Conservation (phyloP, 2,329 filamentous ascomycete genomes). For the Epichloe hybrida region DNA sequence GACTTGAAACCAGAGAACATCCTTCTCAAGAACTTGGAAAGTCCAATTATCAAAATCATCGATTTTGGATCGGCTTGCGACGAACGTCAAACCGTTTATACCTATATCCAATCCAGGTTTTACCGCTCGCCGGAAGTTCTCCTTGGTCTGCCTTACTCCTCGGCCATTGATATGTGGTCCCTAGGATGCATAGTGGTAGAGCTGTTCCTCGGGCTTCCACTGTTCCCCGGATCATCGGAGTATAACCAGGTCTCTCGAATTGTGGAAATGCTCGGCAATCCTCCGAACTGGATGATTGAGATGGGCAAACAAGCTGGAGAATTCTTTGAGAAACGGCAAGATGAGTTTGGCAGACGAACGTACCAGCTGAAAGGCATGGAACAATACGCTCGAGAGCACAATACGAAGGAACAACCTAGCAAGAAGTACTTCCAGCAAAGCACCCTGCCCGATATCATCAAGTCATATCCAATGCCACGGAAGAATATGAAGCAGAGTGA, state of each 20-base stretch:
- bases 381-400: constrained; percentile 89
- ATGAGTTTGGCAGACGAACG: constrained; percentile 83
- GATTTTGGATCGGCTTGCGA: constrained; percentile 98
- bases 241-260: constrained; percentile 98
- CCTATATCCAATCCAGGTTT: constrained; percentile 96
- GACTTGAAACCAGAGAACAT: constrained; percentile 98
- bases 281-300: constrained; percentile 97
- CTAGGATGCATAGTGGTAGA: constrained; percentile 97
- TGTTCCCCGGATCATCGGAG: constrained; percentile 95
- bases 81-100: constrained; percentile 96
- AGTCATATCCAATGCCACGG: constrained; percentile 92
- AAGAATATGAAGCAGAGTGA: constrained; percentile 99
- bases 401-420: constrained; percentile 95
- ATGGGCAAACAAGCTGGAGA: constrained; percentile 96
- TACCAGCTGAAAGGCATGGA: constrained; percentile 96
- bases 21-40: constrained; percentile 91
- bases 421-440: constrained; percentile 98
- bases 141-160: constrained; percentile 91
- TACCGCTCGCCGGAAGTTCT: constrained; percentile 95
- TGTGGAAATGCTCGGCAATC: constrained; percentile 93
- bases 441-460: constrained; percentile 91
- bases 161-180: constrained; percentile 99
- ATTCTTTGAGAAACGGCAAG: constrained; percentile 85
- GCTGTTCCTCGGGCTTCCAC: constrained; percentile 81
- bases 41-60: constrained; percentile 98